Evolutionary conservation across 352 stramenopile genomes (phyloP).

Genomic region (Aphanomyces invadans): DNA sequence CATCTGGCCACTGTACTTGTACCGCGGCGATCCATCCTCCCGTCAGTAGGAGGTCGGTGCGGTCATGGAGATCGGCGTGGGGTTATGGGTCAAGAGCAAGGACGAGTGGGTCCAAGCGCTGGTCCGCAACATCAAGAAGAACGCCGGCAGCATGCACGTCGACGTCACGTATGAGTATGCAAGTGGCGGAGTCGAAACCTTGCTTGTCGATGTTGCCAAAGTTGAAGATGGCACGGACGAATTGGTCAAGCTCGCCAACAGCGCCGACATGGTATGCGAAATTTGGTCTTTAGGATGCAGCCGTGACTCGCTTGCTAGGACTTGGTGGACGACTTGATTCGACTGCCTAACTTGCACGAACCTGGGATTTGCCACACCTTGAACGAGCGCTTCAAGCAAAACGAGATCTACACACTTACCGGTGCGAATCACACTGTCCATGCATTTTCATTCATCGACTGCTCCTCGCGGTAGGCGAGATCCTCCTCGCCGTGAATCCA

Average conservation of each 20-base stretch:
- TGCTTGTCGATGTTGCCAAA: slow-evolving; percentile 47
- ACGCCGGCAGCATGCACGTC: slow-evolving; percentile 31
- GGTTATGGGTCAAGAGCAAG: slow-evolving; percentile 50
- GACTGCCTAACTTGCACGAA: slow-evolving; percentile 90
- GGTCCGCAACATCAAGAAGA: slow-evolving; percentile 37
- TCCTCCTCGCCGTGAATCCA: slow-evolving; percentile 82
- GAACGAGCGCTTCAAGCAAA: slow-evolving; percentile 86
- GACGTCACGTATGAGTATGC: slow-evolving; percentile 46
- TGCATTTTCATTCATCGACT: neutral
- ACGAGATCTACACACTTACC: slow-evolving; percentile 91
- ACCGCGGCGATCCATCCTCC: too few relatives aligned
- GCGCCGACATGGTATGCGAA: slow-evolving; percentile 59
- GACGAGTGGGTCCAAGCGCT: slow-evolving; percentile 64
- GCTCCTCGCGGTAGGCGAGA: slow-evolving; percentile 47
- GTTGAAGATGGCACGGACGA: slow-evolving; percentile 58
- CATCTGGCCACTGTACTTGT: neutral
- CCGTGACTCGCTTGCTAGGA: too few relatives aligned
- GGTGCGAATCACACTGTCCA: slow-evolving; percentile 19
- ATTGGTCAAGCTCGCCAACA: slow-evolving; percentile 68
- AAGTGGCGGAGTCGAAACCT: slow-evolving; percentile 38
- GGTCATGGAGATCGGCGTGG: slow-evolving; percentile 74
- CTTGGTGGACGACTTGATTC: slow-evolving; percentile 88
- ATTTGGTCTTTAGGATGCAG: slow-evolving; percentile 1
- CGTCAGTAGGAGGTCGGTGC: too few relatives aligned
- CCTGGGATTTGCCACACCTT: slow-evolving; percentile 91